These are phyloP conservation scores for Calocybe gambosa DNA, from an alignment of 1,284 basidiomycete species.

Conservation along the genomic window DNA sequence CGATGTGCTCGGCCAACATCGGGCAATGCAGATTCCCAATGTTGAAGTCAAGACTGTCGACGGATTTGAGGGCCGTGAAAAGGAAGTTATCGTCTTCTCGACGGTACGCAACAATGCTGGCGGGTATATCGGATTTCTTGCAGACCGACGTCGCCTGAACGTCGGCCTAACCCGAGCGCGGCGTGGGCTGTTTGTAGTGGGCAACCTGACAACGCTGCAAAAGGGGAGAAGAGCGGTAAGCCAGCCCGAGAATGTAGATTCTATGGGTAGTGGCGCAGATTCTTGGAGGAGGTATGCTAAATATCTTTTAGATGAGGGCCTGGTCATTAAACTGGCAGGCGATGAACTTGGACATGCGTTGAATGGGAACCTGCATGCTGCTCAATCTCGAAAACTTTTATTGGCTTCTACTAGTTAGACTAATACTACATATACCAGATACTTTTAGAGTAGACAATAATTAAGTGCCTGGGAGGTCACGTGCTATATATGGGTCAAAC, in stretches of 20 bases:
- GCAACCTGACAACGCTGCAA: constrained; percentile 66
- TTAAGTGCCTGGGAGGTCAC: too few species aligned
- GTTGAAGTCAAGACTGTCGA: constrained; percentile 88
- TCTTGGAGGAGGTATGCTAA: constrained; percentile 58
- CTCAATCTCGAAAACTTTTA: not conserved
- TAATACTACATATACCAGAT: too few species aligned
- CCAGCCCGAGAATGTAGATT: not conserved
- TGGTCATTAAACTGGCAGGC: constrained; percentile 48
- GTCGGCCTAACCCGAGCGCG: constrained; percentile 86
- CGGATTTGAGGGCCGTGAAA: constrained; percentile 92
- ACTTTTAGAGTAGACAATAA: too few species aligned
- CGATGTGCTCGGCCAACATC: constrained; percentile 52
- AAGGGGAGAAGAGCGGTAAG: constrained; percentile 33
- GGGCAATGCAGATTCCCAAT: constrained; percentile 54
- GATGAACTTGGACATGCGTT: constrained; percentile 37
- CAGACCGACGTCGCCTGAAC: constrained; percentile 82
- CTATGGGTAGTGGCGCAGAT: constrained; percentile 41
- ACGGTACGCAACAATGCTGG: constrained; percentile 77
- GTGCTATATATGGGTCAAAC: too few species aligned
- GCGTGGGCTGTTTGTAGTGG: constrained; percentile 77
- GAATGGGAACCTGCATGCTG: constrained; percentile 36
- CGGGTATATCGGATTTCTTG: constrained; percentile 83
- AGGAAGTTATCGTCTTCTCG: constrained; percentile 86
- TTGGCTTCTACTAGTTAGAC: not conserved
- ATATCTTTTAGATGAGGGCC: constrained; percentile 42